A percentile compares a stretch with the other conserved stretches of the same genome.
Conservation (phyloP, 78 protist species). For the Chrysochromulina parva region DNA sequence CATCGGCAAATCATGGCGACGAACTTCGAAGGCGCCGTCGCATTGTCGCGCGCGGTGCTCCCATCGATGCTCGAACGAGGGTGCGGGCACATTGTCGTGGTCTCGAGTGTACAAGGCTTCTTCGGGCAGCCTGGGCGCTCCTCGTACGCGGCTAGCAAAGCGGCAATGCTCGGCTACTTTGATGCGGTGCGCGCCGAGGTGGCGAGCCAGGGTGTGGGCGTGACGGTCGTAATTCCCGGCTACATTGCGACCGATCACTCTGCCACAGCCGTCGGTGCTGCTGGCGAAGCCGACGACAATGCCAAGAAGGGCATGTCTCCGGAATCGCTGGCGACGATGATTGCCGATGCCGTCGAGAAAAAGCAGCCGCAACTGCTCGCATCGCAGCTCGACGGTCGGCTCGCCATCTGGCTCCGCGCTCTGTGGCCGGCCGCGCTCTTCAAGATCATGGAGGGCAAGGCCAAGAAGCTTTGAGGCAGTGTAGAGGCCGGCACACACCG, state of each 20-base stretch:
- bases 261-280: background rate
- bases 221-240: background rate
- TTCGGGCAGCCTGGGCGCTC: background rate
- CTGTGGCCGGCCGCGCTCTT: background rate
- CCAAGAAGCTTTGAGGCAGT: too few relatives aligned
- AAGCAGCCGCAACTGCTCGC: background rate
- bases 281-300: background rate
- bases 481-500: too few relatives aligned
- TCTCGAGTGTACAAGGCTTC: slow-evolving; percentile 10
- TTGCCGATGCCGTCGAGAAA: background rate
- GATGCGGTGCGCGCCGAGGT: background rate
- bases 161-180: background rate
- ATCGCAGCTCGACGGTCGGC: background rate
- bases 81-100: background rate
- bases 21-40: background rate
- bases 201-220: background rate
- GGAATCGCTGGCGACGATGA: background rate
- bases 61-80: background rate
- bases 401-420: background rate
- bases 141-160: slow-evolving; percentile 1
- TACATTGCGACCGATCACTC: slow-evolving; percentile 20
- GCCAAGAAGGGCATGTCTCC: background rate
- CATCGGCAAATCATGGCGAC: background rate
- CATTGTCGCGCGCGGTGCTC: background rate
- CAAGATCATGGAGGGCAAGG: background rate